Evolutionary conservation across 2,329 filamentous ascomycete genomes (phyloP).

Genomic region (Aureobasidium mangrovei): DNA sequence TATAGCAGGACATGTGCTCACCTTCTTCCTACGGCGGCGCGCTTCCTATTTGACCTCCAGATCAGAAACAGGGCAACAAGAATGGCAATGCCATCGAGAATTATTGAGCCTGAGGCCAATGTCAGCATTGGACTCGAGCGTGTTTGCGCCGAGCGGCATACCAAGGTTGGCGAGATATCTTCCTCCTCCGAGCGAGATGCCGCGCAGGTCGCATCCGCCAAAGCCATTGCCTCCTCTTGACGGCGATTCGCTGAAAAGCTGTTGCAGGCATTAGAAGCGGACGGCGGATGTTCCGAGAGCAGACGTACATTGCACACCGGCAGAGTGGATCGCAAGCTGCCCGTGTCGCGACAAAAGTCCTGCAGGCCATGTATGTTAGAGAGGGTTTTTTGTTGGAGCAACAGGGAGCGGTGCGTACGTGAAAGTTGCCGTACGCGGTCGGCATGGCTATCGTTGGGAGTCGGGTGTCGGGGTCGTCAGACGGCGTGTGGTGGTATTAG

Average conservation of each 20-base stretch:
- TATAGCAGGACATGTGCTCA: constrained; percentile 34
- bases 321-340: constrained; percentile 28
- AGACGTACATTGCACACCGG: constrained; percentile 41
- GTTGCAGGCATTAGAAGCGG: constrained; percentile 23
- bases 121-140: no score
- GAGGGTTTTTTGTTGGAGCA: background rate
- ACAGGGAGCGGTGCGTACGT: constrained; percentile 16
- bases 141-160: constrained; percentile 33
- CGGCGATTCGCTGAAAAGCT: constrained; percentile 56
- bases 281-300: background rate
- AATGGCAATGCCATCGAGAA: constrained; percentile 73
- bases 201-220: constrained; percentile 64
- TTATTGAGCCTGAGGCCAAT: constrained; percentile 61
- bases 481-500: background rate
- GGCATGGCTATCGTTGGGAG: constrained; percentile 3
- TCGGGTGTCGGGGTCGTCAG: background rate
- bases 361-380: constrained; percentile 28
- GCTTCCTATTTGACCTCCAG: constrained; percentile 76
- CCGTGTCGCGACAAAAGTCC: constrained; percentile 43
- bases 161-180: constrained; percentile 73
- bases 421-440: constrained; percentile 29
- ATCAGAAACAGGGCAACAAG: constrained; percentile 57
- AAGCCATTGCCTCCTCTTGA: constrained; percentile 54
- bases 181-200: constrained; percentile 61
- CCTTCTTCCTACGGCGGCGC: constrained; percentile 89